Base-by-base conservation (phyloP, 305 asterid genomes). In the Caryopteris hybrid region DNA sequence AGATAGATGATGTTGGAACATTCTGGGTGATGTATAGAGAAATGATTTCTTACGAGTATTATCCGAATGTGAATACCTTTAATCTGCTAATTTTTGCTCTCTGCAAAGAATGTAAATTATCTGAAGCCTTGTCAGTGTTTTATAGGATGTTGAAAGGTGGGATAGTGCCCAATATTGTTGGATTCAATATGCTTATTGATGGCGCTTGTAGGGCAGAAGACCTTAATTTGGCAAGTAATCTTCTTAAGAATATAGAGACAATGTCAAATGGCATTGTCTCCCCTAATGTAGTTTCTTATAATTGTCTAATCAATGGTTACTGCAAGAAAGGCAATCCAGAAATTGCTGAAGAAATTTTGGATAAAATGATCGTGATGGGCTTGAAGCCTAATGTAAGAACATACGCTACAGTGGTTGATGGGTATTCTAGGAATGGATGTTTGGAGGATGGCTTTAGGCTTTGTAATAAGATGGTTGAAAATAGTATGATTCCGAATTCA, bases 351-450 rank as follows among this genome's bases (percentile, higher is more conserved):
- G 73, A 54, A 25, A 60, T 86, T 79, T 29, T 84, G 16, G 75
- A 57, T 42, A 80, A 83, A 72, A 86, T 90, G 95, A 59, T 81
- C 1, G 51, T 59, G 76, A 66, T 29, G 76, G 86, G 80, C 29
- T 23, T 86, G 52, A 55, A 76, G 79, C 95, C 95, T 60, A 86
- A 88, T 70, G 45, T 79, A 68, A 80, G 91, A 77, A 85, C 91
- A 33, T 91, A 84, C 56, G 92, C 89, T 10, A 85, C 87, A 2
- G 66, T 91, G 73, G 70, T 88, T n/a, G 91, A 88, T 78, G 96
- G 95, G 46, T 85, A 91, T 76, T 81, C 80, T 1, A 83, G 91
- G 72, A 79, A 71, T 12, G 85, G 94, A 18, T 39, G 12, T 39
- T 59, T 86, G 50, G 91, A 86, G 55, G 84, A 82, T 78, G 92